Percentiles rank a stretch among this genome's conserved stretches.
Evolutionary conservation across 805 yeast species (phyloP).

Genomic region (Lachancea sp.): DNA sequence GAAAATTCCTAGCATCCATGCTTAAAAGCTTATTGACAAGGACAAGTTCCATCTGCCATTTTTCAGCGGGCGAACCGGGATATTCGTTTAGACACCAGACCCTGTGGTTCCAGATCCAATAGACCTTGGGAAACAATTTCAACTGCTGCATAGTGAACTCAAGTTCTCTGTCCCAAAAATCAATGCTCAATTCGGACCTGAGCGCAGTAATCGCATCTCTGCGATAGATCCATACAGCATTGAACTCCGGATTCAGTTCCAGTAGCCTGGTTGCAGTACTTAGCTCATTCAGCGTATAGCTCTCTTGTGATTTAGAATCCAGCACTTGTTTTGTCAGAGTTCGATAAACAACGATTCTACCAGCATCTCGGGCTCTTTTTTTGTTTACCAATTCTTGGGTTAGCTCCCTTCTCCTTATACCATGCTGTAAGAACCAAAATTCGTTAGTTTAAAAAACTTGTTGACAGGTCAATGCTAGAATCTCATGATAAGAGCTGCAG

Average conservation of each 20-base stretch:
- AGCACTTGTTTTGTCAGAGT: slow-evolving; percentile 41
- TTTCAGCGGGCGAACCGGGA: slow-evolving; percentile 35
- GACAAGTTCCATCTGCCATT: slow-evolving; percentile 67
- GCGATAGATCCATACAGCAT: slow-evolving; percentile 85
- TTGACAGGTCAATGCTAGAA: neutral
- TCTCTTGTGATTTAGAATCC: slow-evolving; percentile 24
- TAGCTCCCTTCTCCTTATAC: slow-evolving; percentile 54
- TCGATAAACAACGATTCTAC: slow-evolving; percentile 52
- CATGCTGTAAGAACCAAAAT: slow-evolving; percentile 46
- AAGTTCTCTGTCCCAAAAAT: slow-evolving; percentile 49
- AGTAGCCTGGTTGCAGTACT: slow-evolving; percentile 52
- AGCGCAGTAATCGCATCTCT: slow-evolving; percentile 52
- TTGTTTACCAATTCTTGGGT: slow-evolving; percentile 48
- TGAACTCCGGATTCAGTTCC: slow-evolving; percentile 73
- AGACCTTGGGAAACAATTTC: slow-evolving; percentile 73
- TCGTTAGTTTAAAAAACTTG: neutral
- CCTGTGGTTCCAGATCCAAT: slow-evolving; percentile 96
- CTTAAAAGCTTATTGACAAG: slow-evolving; percentile 63
- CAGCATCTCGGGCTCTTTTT: slow-evolving; percentile 52
- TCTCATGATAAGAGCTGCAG: neutral
- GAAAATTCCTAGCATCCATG: slow-evolving; percentile 78
- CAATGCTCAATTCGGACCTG: slow-evolving; percentile 19
- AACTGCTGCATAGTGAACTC: slow-evolving; percentile 52
- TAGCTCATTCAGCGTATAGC: slow-evolving; percentile 38
- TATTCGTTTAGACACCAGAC: slow-evolving; percentile 65